Conservation (phyloP, 768 basidiomycete genomes). For the Phanerodontia chrysosporium region DNA sequence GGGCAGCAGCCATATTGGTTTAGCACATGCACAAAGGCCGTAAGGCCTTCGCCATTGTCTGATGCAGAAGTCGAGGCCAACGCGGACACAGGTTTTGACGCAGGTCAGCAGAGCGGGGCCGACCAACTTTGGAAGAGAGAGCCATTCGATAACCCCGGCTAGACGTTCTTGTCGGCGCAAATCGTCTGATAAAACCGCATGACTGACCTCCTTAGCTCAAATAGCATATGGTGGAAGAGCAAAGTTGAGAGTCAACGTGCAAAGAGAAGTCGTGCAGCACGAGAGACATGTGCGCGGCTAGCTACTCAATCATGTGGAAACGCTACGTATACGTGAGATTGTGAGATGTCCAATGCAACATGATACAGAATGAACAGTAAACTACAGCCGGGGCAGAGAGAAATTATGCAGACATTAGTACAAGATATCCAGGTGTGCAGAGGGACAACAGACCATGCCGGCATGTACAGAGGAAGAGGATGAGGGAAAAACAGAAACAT, state of each 20-base stretch:
- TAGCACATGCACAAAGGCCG: slow-evolving; percentile 4
- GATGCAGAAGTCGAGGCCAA: slow-evolving; percentile 1
- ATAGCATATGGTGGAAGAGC: neutral
- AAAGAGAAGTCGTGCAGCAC: neutral
- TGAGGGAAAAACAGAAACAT: neutral
- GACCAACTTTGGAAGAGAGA: neutral
- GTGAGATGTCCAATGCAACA: neutral
- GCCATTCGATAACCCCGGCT: neutral
- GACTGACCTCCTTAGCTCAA: neutral
- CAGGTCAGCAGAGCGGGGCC: neutral
- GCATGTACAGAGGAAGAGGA: neutral
- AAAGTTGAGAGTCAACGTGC: neutral
- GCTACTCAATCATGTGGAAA: neutral
- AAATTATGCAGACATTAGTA: slow-evolving; percentile 4
- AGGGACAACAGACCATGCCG: neutral
- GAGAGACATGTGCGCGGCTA: neutral
- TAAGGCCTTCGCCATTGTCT: neutral
- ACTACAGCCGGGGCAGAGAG: neutral
- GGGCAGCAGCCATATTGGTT: neutral
- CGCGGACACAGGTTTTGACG: neutral
- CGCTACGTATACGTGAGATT: neutral
- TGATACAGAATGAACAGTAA: slow-evolving; percentile 2
- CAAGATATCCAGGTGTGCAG: slow-evolving; percentile 1
- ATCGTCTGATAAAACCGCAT: neutral
- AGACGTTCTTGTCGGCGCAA: neutral